These are phyloP conservation scores for Boletus eberwhitei DNA, from an alignment of 768 basidiomycete genomes.

Conservation along the genomic window DNA sequence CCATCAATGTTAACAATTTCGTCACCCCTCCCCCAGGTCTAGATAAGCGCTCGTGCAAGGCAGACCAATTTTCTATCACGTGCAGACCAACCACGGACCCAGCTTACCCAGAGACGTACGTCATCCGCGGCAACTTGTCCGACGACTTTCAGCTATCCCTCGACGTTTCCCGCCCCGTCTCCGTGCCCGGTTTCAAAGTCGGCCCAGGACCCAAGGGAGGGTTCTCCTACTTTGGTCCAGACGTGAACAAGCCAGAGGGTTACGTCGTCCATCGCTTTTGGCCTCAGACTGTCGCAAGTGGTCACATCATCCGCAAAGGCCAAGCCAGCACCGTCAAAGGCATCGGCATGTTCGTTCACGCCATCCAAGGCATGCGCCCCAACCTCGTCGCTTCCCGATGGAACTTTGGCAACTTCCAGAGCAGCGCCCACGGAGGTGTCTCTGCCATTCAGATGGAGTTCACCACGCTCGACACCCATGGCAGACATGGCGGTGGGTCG, in stretches of 20 bases:
- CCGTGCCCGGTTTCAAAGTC: slow-evolving; percentile 85
- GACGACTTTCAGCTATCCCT: slow-evolving; percentile 79
- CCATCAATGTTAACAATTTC: slow-evolving; percentile 81
- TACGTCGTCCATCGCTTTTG: slow-evolving; percentile 92
- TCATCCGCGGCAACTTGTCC: slow-evolving; percentile 73
- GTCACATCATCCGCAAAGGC: slow-evolving; percentile 67
- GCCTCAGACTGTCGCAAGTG: slow-evolving; percentile 63
- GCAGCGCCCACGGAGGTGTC: slow-evolving; percentile 64
- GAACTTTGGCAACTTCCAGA: slow-evolving; percentile 96
- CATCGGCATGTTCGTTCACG: slow-evolving; percentile 86
- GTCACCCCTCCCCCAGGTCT: slow-evolving; percentile 67
- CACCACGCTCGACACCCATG: slow-evolving; percentile 76
- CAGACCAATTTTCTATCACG: slow-evolving; percentile 79
- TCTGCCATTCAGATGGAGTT: slow-evolving; percentile 96
- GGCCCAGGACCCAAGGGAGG: slow-evolving; percentile 88
- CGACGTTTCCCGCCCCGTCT: slow-evolving; percentile 62
- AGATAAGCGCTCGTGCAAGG: slow-evolving; percentile 84
- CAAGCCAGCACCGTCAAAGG: slow-evolving; percentile 55
- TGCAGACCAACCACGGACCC: slow-evolving; percentile 51
- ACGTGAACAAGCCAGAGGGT: slow-evolving; percentile 67
- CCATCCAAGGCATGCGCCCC: slow-evolving; percentile 98
- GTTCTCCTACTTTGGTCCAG: slow-evolving; percentile 80
- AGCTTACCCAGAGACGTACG: slow-evolving; percentile 73
- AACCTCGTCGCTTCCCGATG: slow-evolving; percentile 89
- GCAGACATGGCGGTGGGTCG: slow-evolving; percentile 73